phyloP scores from a whole-genome alignment of 164 flowering plant species.

The Umbilicus rupestris region DNA sequence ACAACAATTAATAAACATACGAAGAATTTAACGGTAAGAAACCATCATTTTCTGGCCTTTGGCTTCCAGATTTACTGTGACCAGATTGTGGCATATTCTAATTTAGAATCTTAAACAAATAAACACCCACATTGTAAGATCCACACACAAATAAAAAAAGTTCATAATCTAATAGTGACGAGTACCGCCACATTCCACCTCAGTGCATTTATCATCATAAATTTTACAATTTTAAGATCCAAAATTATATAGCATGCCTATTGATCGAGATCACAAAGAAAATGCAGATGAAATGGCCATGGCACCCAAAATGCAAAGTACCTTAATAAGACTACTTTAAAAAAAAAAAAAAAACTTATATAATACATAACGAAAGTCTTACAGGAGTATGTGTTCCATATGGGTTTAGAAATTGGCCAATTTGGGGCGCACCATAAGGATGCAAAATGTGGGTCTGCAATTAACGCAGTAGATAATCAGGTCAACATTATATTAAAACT shows the following conservation, averaged over 20 bases:
- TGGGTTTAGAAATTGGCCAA: slow-evolving; percentile 34
- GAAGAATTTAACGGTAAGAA: not conserved
- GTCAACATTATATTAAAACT: slow-evolving; percentile 4
- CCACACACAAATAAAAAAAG: not conserved
- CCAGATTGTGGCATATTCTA: not conserved
- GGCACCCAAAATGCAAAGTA: not conserved
- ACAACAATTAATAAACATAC: not conserved
- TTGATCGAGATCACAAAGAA: not conserved
- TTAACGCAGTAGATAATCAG: slow-evolving; percentile 11
- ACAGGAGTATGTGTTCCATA: slow-evolving; percentile 52
- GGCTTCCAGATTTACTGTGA: not conserved
- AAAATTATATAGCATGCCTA: not conserved
- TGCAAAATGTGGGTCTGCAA: slow-evolving; percentile 36
- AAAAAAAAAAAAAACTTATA: not conserved
- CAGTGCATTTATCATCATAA: too few species aligned
- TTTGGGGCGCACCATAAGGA: slow-evolving; percentile 44
- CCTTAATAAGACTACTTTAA: not conserved
- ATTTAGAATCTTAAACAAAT: not conserved
- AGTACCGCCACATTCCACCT: too few species aligned
- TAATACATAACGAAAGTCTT: slow-evolving; percentile 16
- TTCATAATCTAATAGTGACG: not conserved
- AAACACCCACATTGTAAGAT: not conserved
- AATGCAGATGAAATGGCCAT: not conserved
- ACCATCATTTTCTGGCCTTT: not conserved
- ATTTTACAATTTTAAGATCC: not conserved